Conservation (phyloP, 208 protist species). For the Sergeia podlipaevii region DNA sequence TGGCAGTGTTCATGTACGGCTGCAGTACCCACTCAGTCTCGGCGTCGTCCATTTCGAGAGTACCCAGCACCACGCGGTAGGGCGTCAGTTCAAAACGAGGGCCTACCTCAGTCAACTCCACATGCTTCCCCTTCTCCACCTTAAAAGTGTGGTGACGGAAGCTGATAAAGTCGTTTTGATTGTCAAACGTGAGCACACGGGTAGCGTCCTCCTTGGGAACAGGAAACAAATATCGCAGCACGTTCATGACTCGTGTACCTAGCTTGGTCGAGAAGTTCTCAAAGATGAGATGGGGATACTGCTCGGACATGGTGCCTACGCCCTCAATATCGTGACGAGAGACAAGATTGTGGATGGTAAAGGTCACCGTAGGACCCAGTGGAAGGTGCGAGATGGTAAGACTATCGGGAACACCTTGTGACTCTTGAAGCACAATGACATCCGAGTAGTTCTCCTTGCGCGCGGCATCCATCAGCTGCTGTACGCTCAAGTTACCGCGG, state of each 20-base stretch:
- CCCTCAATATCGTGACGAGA: conserved; percentile 96
- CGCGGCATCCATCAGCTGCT: conserved; percentile 95
- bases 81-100: conserved; percentile 98
- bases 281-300: conserved; percentile 98
- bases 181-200: conserved; percentile 98
- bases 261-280: conserved; percentile 97
- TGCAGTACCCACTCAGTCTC: conserved; percentile 98
- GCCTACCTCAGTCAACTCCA: conserved; percentile 97
- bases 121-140: conserved; percentile 71
- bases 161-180: conserved; percentile 98
- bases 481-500: conserved; percentile 93
- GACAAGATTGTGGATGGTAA: conserved; percentile 96
- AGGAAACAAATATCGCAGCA: conserved; percentile 98
- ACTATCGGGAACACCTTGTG: conserved; percentile 96
- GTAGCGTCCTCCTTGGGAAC: conserved; percentile 95
- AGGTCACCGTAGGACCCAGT: conserved; percentile 98
- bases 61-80: conserved; percentile 96
- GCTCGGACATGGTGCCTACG: conserved; percentile 90
- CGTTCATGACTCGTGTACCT: conserved; percentile 91
- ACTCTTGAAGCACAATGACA: conserved; percentile 98
- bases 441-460: conserved; percentile 95
- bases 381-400: conserved; percentile 98
- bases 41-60: conserved; percentile 94
- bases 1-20: conserved; percentile 98
- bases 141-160: conserved; percentile 98